A percentile compares a stretch with the other conserved stretches of the same genome.
phyloP scores from a whole-genome alignment of 108 stramenopile species.

The Cyclostephanos tholiformis region DNA sequence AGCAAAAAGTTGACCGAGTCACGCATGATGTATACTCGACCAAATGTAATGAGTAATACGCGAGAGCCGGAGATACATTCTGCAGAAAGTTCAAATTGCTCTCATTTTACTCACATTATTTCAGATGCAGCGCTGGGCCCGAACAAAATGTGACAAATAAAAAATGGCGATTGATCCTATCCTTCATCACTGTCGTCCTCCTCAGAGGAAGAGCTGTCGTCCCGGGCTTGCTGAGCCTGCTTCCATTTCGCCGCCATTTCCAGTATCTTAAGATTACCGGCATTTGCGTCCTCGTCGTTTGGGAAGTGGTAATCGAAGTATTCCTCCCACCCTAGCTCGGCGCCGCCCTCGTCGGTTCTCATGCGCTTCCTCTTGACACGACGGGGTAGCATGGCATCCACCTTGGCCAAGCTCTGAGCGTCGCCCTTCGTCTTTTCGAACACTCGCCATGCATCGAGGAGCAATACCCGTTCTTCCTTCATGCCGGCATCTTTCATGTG shows the following conservation, averaged over 20 bases:
- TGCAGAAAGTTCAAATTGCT: slow-evolving; percentile 9
- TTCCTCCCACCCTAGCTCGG: slow-evolving; percentile 95
- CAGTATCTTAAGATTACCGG: slow-evolving; percentile 90
- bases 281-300: slow-evolving; percentile 85
- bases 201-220: slow-evolving; percentile 48
- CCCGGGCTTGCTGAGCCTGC: slow-evolving; percentile 57
- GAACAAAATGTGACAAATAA: not conserved
- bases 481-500: slow-evolving; percentile 84
- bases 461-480: slow-evolving; percentile 92
- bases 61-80: slow-evolving; percentile 53
- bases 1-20: slow-evolving; percentile 54
- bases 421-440: slow-evolving; percentile 87
- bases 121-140: not conserved
- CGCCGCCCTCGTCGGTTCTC: slow-evolving; percentile 79
- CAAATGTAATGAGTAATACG: slow-evolving; percentile 36
- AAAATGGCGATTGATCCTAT: not conserved
- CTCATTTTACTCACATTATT: slow-evolving; percentile 14
- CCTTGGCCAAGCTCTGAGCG: slow-evolving; percentile 59
- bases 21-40: slow-evolving; percentile 31
- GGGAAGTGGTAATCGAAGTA: slow-evolving; percentile 99
- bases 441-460: slow-evolving; percentile 95
- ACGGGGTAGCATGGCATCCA: slow-evolving; percentile 89
- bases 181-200: slow-evolving; percentile 52
- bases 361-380: slow-evolving; percentile 94
- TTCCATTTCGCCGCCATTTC: slow-evolving; percentile 99